Base-by-base conservation (phyloP, 192 early-diverging fungal species). In the Backusella macrospora region DNA sequence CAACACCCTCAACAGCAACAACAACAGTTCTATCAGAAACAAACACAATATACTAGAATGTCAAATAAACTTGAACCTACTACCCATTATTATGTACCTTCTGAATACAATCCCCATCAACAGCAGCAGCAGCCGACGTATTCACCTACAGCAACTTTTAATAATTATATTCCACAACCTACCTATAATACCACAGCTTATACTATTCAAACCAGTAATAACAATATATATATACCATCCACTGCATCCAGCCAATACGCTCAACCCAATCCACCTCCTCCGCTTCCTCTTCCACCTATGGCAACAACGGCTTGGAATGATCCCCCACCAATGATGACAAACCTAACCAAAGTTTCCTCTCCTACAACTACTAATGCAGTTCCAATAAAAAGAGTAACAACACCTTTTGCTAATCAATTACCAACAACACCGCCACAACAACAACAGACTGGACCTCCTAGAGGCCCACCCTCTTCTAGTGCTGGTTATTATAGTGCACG, bases 381-480 rank as follows among this genome's bases (percentile, higher is more conserved):
- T 43, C 42, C 10, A 59, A 12, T 26, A 59, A 23, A 52, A 18
- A 52, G 10, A 59, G n/a, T n/a, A 59, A 43, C 42, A 6, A 0
- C 42, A 6, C 48, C 48, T 8, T 49, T 49, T 18, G 48, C 7
- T 18, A 18, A 18, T 13, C 52, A 23, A 59, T 26, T 13, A 4
- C 52, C 52, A 59, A 59, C 52, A 5, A 29, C 52, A 13, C 3
- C 52, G 1, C 52, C 52, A 9, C 52, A 26, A 59, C 52, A 52
- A 9, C 52, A 26, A 59, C 52, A 52, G 7, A 87, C 86, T 70
- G 86, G 86, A 70, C 84, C 87, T 62, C 42, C 82, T 44, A 14
- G 46, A 7, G 62, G 52, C 23, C 44, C 62, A 18, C 62, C 73
- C 72, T 42, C n/a, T 66, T 42, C 65, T 18, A 66, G 38, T 7